Percentiles rank a stretch among this genome's conserved stretches.
Evolutionary conservation across 2,329 filamentous ascomycete genomes (phyloP).

Genomic region (Sarocladium strictum): DNA sequence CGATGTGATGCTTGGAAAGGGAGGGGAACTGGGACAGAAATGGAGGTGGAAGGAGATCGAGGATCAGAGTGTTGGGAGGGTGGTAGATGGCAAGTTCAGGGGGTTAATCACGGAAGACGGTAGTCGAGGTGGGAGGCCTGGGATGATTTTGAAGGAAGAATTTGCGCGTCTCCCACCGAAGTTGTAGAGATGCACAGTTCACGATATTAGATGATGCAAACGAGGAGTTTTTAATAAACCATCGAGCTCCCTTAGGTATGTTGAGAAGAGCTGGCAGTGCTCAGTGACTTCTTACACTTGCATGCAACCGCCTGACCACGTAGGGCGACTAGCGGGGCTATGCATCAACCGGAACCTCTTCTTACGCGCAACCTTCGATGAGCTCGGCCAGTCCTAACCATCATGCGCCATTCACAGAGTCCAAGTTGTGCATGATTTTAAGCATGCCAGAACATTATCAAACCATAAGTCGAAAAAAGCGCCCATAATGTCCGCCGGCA

Average conservation of each 20-base stretch:
- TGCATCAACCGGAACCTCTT: background rate
- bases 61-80: slow-evolving; percentile 26
- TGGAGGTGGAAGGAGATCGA: slow-evolving; percentile 59
- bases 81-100: slow-evolving; percentile 29
- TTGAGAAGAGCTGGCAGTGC: too few species aligned
- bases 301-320: too few species aligned
- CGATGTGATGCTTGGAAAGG: slow-evolving; percentile 44
- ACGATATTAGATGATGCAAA: too few species aligned
- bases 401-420: background rate
- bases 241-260: too few species aligned
- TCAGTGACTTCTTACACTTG: too few species aligned
- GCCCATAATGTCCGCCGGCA: slow-evolving; percentile 40
- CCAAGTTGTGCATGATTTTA: background rate
- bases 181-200: too few species aligned
- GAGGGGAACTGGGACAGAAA: slow-evolving; percentile 47
- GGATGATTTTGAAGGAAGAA: slow-evolving; percentile 40
- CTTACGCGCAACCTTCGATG: background rate
- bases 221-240: too few species aligned
- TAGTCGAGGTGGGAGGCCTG: slow-evolving; percentile 42
- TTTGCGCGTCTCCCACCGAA: slow-evolving; percentile 19
- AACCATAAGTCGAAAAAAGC: background rate
- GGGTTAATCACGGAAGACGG: slow-evolving; percentile 46
- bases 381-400: background rate
- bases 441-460: background rate
- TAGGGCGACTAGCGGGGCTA: background rate